Base-by-base conservation (phyloP, 257 asterid species). In the Eucommia ulmoides region DNA sequence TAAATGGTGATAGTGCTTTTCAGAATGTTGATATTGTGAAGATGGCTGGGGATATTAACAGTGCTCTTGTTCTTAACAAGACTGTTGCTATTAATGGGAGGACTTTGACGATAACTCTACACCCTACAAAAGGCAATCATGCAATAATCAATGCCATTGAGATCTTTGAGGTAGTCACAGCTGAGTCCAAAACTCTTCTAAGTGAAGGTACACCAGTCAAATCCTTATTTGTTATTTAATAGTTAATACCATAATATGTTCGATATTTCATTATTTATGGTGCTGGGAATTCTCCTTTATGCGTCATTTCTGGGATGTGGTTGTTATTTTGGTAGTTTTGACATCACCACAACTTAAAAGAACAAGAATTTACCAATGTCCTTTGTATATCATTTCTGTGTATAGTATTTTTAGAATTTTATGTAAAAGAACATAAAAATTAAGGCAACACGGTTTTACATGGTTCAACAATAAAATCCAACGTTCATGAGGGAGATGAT, bases 41-140 rank as follows among this genome's bases (percentile, higher is more conserved):
- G 25, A 67, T 73, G 87, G 67, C 85, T 26, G 97, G 94, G 59
- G 95, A 60, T 55, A 46, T 74, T 48, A 72, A 81, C 64, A 77
- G 58, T 21, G 95, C 99, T 23, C 63, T 86, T 52, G 97, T 86
- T 8, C 75, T 91, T 63, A 91, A 91, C 61, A 74, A 72, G 26
- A 79, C 95, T 14, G 79, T 75, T 72, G 61, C 50, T 55, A 81
- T 91, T 55, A 81, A 82, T 52, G 99, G 99, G 56, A 81, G 99
- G 74, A 75, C 78, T 70, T 69, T 91, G 82, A 75, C 93, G 14
- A 56, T 86, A 59, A 70, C 87, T 3, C 41, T 91, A 59, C 79
- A 61, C 22, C 93, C 95, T 45, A 86, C 69, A 21, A 77, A 64
- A 50, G 99, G 99, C 47, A 53, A 44, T 42, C 74, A 67, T 64